Conservation (phyloP, 2,329 filamentous ascomycete genomes). For the Epichloe festucae region DNA sequence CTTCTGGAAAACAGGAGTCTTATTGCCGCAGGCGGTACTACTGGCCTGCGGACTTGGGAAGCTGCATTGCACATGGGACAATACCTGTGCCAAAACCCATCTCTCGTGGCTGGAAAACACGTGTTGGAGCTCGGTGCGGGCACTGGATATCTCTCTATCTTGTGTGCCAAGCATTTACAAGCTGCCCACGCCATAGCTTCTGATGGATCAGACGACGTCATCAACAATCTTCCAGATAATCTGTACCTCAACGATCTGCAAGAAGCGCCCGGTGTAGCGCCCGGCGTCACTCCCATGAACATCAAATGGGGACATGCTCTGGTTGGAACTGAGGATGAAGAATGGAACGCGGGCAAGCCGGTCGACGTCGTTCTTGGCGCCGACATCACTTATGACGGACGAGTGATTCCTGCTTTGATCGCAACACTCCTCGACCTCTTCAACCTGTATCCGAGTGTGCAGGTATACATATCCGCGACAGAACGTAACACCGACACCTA, state of each 20-base stretch:
- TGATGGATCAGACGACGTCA: constrained; percentile 61
- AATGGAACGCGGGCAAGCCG: constrained; percentile 32
- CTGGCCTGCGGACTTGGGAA: constrained; percentile 71
- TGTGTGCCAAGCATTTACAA: constrained; percentile 55
- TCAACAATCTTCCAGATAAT: constrained; percentile 54
- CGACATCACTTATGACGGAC: constrained; percentile 65
- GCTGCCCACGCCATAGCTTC: constrained; percentile 51
- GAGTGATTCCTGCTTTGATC: constrained; percentile 49
- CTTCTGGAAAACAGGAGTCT: constrained; percentile 57
- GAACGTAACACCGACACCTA: constrained; percentile 61
- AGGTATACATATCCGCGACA: constrained; percentile 56
- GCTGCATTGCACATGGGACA: constrained; percentile 61
- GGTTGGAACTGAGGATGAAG: constrained; percentile 41
- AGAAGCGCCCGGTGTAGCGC: constrained; percentile 27
- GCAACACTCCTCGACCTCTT: constrained; percentile 52
- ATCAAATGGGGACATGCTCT: constrained; percentile 53
- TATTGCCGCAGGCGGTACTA: constrained; percentile 59
- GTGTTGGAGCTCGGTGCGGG: constrained; percentile 65
- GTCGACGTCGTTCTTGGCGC: constrained; percentile 60
- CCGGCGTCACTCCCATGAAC: constrained; percentile 35
- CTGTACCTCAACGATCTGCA: constrained; percentile 55
- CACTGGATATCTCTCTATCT: constrained; percentile 61
- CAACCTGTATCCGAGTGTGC: constrained; percentile 37
- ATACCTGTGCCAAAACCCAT: constrained; percentile 42
- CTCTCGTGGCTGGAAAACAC: constrained; percentile 37